phyloP scores from a whole-genome alignment of 257 asterid genomes.

The Solanum corneliomulleri region DNA sequence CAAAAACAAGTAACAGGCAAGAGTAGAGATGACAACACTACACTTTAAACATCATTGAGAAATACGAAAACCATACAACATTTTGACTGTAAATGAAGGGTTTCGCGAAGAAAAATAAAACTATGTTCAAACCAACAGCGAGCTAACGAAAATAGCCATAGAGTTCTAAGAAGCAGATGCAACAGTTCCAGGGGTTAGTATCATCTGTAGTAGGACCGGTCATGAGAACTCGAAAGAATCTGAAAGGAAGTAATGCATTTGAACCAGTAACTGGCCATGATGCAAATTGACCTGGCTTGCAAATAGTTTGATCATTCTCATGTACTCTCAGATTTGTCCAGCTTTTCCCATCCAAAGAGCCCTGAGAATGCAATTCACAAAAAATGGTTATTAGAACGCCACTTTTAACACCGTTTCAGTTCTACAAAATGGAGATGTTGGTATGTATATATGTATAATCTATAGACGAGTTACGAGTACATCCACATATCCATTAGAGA shows the following conservation, averaged over 20 bases:
- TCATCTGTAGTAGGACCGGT: slow-evolving; percentile 58
- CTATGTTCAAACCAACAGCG: background rate
- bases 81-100: background rate
- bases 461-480: background rate
- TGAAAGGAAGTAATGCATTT: slow-evolving; percentile 74
- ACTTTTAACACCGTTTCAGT: background rate
- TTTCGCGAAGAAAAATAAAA: background rate
- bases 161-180: slow-evolving; percentile 91
- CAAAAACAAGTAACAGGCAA: background rate
- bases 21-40: background rate
- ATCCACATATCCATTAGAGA: background rate
- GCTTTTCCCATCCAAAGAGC: slow-evolving; percentile 69
- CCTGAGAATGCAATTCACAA: slow-evolving; percentile 27
- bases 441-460: background rate
- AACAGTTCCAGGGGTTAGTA: slow-evolving; percentile 72
- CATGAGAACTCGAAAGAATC: slow-evolving; percentile 60
- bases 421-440: background rate
- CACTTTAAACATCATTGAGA: background rate
- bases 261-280: slow-evolving; percentile 86
- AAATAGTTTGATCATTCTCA: slow-evolving; percentile 61
- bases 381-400: background rate
- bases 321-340: slow-evolving; percentile 82
- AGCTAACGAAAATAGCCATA: slow-evolving; percentile 71
- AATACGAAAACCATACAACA: background rate
- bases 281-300: slow-evolving; percentile 87